Evolutionary conservation across 495 filamentous ascomycete species (phyloP).

Genomic region (Daldinia loculata): DNA sequence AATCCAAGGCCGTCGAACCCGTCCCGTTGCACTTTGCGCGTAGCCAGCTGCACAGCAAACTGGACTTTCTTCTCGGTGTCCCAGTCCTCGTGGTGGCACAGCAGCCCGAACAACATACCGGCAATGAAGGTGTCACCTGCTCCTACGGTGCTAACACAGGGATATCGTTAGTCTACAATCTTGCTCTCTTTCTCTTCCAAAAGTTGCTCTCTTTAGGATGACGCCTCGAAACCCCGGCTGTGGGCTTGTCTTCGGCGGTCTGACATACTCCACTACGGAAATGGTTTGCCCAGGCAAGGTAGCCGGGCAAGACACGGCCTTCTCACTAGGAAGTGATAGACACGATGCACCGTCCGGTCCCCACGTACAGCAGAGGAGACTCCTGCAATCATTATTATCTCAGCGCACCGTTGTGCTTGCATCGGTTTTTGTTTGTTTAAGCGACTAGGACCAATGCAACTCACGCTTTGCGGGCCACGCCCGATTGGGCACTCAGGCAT

Average conservation of each 20-base stretch:
- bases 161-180: constrained; percentile 41
- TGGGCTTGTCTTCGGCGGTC: constrained; percentile 25
- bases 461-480: constrained; percentile 56
- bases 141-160: constrained; percentile 66
- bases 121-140: constrained; percentile 82
- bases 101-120: constrained; percentile 70
- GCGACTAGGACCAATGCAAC: constrained; percentile 37
- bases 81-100: constrained; percentile 62
- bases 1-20: constrained; percentile 66
- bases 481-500: constrained; percentile 59
- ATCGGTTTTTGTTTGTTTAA: constrained; percentile 13
- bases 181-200: neutral
- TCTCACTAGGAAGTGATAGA: constrained; percentile 51
- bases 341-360: constrained; percentile 66
- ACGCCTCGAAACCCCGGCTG: neutral
- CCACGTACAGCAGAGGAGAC: constrained; percentile 73
- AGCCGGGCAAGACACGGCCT: constrained; percentile 57
- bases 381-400: constrained; percentile 52
- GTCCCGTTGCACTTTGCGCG: constrained; percentile 71
- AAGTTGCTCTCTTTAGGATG: neutral
- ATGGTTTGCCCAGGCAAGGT: constrained; percentile 50
- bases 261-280: constrained; percentile 69
- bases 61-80: constrained; percentile 58
- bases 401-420: constrained; percentile 40
- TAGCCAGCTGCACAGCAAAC: constrained; percentile 73